These are phyloP conservation scores for Venturia oleaginea DNA, from an alignment of 2,329 filamentous ascomycete species.

Conservation along the genomic window DNA sequence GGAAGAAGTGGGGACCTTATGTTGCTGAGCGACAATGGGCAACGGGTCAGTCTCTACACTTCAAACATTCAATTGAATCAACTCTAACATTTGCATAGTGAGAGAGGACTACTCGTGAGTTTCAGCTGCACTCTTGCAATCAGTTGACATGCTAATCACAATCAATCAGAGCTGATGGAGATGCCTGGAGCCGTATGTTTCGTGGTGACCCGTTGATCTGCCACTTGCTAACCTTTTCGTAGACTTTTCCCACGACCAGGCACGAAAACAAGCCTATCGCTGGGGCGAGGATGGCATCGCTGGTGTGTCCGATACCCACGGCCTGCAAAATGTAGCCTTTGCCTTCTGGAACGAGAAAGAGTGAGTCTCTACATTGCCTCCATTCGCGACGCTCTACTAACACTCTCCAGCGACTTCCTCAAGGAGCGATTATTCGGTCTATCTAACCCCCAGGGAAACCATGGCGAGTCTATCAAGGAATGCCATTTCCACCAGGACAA, in stretches of 20 bases:
- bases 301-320: conserved; percentile 88
- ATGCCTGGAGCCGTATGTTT: conserved; percentile 87
- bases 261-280: conserved; percentile 77
- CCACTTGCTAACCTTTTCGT: conserved; percentile 21
- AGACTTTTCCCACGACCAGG: conserved; percentile 94
- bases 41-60: conserved; percentile 52
- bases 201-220: conserved; percentile 4
- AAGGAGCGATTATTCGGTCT: conserved; percentile 93
- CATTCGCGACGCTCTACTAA: conserved; percentile 29
- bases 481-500: conserved; percentile 95
- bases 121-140: conserved; percentile 43
- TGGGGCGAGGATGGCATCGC: conserved; percentile 98
- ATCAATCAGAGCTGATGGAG: conserved; percentile 59
- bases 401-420: conserved; percentile 61
- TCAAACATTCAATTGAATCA: conserved; percentile 1
- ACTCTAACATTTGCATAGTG: conserved; percentile 44
- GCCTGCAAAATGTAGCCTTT: conserved; percentile 85
- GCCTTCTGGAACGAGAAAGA: conserved; percentile 98
- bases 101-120: conserved; percentile 66
- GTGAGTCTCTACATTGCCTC: conserved; percentile 40
- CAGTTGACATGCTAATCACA: conserved; percentile 6
- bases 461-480: conserved; percentile 95
- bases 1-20: conserved; percentile 98
- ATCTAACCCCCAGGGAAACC: conserved; percentile 93
- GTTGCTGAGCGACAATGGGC: conserved; percentile 93